A percentile compares a stretch with the other conserved stretches of the same genome.
phyloP scores from a whole-genome alignment of 139 green algal genomes.

The Limnomonas spitsbergensis region DNA sequence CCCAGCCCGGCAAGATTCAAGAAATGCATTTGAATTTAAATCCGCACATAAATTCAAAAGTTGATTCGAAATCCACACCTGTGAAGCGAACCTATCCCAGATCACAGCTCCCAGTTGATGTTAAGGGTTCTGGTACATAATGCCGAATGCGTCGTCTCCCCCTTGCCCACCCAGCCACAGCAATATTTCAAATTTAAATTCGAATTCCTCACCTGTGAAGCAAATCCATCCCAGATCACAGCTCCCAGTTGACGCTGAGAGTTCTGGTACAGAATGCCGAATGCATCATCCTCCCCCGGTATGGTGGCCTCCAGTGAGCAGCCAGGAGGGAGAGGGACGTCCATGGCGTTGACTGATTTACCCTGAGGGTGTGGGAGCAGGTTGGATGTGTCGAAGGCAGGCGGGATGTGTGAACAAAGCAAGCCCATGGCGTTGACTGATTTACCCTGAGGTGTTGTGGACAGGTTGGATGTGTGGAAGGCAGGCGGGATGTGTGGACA shows the following conservation, averaged over 20 bases:
- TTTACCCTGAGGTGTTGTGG: slow-evolving; percentile 1
- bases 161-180: not conserved
- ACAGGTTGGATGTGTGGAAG: no score
- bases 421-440: not conserved
- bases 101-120: not conserved
- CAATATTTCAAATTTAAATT: no score
- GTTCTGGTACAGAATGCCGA: slow-evolving; percentile 15
- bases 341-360: not conserved
- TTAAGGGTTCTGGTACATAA: slow-evolving; percentile 11
- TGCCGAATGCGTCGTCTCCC: slow-evolving; percentile 5
- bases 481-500: no score
- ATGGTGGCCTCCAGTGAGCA: not conserved
- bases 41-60: no score
- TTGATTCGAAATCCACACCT: slow-evolving; percentile 1
- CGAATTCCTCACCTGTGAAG: slow-evolving; percentile 9
- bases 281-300: slow-evolving; percentile 6
- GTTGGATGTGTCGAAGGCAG: no score
- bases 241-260: not conserved
- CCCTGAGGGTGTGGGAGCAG: not conserved
- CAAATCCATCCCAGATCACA: slow-evolving; percentile 16
- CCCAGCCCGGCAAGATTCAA: no score
- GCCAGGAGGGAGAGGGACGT: slow-evolving; percentile 11
- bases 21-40: no score
- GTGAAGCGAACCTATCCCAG: slow-evolving; percentile 4
- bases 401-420: no score